A percentile compares a stretch with the other conserved stretches of the same genome.
Evolutionary conservation across 202 grass and related monocot genomes (phyloP).

Genomic region (Brachypodium distachyon): DNA sequence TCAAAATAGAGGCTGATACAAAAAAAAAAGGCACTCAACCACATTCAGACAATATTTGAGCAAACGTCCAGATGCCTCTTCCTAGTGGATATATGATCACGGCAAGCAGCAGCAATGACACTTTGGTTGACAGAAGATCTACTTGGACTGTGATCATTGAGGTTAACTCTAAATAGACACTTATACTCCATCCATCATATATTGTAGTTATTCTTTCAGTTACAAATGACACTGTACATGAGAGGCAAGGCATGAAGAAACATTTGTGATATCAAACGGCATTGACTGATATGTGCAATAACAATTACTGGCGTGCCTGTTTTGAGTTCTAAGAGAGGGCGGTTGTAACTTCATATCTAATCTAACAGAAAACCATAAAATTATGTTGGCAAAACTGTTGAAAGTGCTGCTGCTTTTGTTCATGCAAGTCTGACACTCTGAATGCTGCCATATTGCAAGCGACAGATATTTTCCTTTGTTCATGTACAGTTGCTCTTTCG

Average conservation of each 20-base stretch:
- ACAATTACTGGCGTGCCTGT: background rate
- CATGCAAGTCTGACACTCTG: background rate
- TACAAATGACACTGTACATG: conserved; percentile 3
- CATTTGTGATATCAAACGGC: background rate
- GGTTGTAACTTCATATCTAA: background rate
- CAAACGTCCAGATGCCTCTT: background rate
- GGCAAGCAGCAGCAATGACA: background rate
- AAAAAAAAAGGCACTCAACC: background rate
- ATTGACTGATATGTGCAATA: background rate
- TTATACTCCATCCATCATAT: background rate
- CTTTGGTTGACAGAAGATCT: background rate
- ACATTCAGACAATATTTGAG: conserved; percentile 14
- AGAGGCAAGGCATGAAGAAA: background rate
- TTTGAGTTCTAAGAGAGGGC: background rate
- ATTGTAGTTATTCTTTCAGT: background rate
- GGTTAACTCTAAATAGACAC: background rate
- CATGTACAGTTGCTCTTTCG: background rate
- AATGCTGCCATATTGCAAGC: background rate
- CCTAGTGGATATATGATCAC: background rate
- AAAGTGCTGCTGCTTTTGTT: background rate
- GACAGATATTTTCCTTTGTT: background rate
- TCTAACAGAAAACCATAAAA: background rate
- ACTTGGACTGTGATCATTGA: background rate
- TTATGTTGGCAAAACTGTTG: background rate
- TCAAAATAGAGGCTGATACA: conserved; percentile 25